Conservation (phyloP, 192 early-diverging fungal species). For the Rhizophagus sp. region DNA sequence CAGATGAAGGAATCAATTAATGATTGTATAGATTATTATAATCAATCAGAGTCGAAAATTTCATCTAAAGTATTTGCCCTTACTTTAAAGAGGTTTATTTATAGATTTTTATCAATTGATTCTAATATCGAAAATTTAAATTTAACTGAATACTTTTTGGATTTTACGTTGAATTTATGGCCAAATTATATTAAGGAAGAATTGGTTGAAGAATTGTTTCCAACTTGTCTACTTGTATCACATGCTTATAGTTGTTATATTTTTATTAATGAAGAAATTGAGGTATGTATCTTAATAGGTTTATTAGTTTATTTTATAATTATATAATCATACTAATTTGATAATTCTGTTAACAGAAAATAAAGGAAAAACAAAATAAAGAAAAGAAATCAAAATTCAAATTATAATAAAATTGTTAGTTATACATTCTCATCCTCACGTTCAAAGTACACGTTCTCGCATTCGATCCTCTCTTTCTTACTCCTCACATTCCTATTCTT, state of each 20-base stretch:
- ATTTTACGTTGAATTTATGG: background rate
- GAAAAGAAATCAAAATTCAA: too few species aligned
- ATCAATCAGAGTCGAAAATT: background rate
- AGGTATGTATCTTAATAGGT: background rate
- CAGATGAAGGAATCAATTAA: background rate
- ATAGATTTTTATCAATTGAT: conserved; percentile 1
- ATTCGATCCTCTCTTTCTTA: too few species aligned
- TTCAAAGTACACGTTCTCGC: too few species aligned
- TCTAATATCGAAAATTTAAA: background rate
- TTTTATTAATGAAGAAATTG: background rate
- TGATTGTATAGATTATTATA: background rate
- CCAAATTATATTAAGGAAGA: background rate
- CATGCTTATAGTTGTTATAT: background rate
- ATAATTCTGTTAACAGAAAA: too few species aligned
- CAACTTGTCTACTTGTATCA: background rate
- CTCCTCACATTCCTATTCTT: too few species aligned
- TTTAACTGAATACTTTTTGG: background rate
- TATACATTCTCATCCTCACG: too few species aligned
- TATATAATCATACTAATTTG: too few species aligned
- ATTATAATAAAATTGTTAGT: too few species aligned
- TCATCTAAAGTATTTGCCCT: conserved; percentile 17
- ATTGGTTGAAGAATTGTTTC: background rate
- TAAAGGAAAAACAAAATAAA: too few species aligned
- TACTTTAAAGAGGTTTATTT: conserved; percentile 29
- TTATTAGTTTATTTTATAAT: too few species aligned